These are phyloP conservation scores for Rhizopogon vesiculosus DNA, from an alignment of 768 basidiomycete species.

Conservation along the genomic window DNA sequence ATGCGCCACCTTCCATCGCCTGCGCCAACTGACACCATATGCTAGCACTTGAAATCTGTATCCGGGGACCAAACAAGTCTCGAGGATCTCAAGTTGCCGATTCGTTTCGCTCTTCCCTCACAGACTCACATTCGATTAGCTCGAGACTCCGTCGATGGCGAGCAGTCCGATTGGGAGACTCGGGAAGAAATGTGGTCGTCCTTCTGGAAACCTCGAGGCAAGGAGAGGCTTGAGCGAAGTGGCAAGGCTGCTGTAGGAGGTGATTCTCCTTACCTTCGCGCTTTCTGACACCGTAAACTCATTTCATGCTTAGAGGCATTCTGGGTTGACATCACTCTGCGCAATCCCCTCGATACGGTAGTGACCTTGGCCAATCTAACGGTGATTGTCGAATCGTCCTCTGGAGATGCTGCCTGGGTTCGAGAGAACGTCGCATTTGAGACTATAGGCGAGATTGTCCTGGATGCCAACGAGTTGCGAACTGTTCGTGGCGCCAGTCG, in stretches of 20 bases:
- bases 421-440: conserved; percentile 51
- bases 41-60: conserved; percentile 69
- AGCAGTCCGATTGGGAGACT: conserved; percentile 50
- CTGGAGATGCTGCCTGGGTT: conserved; percentile 25
- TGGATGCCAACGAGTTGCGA: conserved; percentile 61
- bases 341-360: conserved; percentile 72
- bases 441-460: conserved; percentile 52
- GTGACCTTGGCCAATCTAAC: conserved; percentile 64
- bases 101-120: conserved; percentile 57
- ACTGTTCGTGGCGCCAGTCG: conserved; percentile 38
- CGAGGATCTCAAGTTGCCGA: conserved; percentile 53
- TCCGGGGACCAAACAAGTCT: conserved; percentile 39
- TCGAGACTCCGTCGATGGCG: conserved; percentile 41
- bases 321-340: conserved; percentile 68
- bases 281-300: background rate
- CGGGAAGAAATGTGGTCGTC: conserved; percentile 62
- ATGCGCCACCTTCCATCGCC: conserved; percentile 10
- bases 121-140: conserved; percentile 56
- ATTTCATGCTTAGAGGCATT: conserved; percentile 51
- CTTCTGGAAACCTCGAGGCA: conserved; percentile 55
- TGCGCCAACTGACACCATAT: background rate
- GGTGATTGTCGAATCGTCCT: conserved; percentile 40
- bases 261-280: conserved; percentile 22
- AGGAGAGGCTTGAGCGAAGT: conserved; percentile 46
- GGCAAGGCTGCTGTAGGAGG: conserved; percentile 64